Conservation (phyloP, 1,139 yeast genomes). For the Scheffersomyces quercinus region DNA sequence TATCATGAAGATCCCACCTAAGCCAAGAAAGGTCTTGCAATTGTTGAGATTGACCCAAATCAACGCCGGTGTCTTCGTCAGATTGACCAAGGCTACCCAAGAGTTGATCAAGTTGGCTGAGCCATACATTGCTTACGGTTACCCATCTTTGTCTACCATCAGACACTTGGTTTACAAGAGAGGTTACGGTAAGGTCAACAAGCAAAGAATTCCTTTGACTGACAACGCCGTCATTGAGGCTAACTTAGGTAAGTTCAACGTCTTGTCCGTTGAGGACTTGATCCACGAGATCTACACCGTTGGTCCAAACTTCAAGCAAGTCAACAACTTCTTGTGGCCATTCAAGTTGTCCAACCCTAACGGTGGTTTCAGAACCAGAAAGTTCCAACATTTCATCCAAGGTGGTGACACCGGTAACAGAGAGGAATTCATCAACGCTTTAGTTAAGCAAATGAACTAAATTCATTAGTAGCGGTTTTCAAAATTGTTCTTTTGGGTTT, state of each 20-base stretch:
- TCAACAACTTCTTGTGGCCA: conserved; percentile 99
- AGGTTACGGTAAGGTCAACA: conserved; percentile 99
- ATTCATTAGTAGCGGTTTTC: conserved; percentile 13
- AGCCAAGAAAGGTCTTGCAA: conserved; percentile 99
- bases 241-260: conserved; percentile 93
- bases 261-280: conserved; percentile 93
- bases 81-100: conserved; percentile 96
- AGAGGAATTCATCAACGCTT: conserved; percentile 96
- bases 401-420: conserved; percentile 99
- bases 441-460: conserved; percentile 96
- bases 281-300: conserved; percentile 98
- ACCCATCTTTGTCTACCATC: conserved; percentile 95
- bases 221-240: conserved; percentile 96
- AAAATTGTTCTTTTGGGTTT: conserved; percentile 10
- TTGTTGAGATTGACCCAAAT: conserved; percentile 96
- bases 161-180: conserved; percentile 99
- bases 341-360: conserved; percentile 98
- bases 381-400: conserved; percentile 99
- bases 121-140: conserved; percentile 99
- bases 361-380: conserved; percentile 99
- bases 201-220: conserved; percentile 94
- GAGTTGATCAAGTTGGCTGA: conserved; percentile 97
- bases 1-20: conserved; percentile 99
- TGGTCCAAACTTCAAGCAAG: conserved; percentile 99
- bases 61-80: conserved; percentile 97